Base-by-base conservation (phyloP, 169 alveolate genomes). In the Plasmodium sp. region DNA sequence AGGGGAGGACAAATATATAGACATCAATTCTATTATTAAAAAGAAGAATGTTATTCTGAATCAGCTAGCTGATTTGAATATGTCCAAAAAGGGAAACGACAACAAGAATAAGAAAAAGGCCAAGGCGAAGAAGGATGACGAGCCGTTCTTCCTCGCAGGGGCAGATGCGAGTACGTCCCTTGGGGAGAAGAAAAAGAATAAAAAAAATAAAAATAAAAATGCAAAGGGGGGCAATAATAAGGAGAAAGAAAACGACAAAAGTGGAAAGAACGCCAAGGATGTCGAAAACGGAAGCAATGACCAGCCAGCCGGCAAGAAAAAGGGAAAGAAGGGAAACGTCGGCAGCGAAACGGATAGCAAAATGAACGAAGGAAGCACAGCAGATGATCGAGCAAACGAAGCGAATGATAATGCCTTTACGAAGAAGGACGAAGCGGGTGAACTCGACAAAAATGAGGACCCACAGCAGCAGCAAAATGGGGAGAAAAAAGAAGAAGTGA, bases 1-100 rank as follows among this genome's bases (percentile, higher is more conserved):
- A 86, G 93, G 93, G 18, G 93, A 86, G 27, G 93, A 86, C 51
- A 86, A 86, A 22, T 86, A 86, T 41, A 86, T 86, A 34, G 93
- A 86, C 51, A 86, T 86, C 18, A 86, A 86, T 45, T 86, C 93
- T 18, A 86, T 86, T 75, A 86, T 86, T 22, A 86, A 86, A 27
- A 75, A 77, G 33, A 86, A 86, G 27, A 77, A 77, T 86, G 93
- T 86, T 71, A 86, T 86, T 75, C 71, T 86, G 67, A 86, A 75
- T 36, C 93, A 86, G 72, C 36, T 86, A 54, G 93, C 93, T 31
- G 81, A 86, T 75, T 77, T 86, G 81, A 75, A 77, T 86, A 80
- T 56, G 43, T 54, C 93, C 14, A 86, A 86, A 86, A 86, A 77
- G 45, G 93, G 93, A 18, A 45, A 86, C 7, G 93, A 86, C n/a